A percentile compares a stretch with the other conserved stretches of the same genome.
These are phyloP conservation scores for Tephrocybe rancida DNA, from an alignment of 768 basidiomycete genomes.

Conservation along the genomic window DNA sequence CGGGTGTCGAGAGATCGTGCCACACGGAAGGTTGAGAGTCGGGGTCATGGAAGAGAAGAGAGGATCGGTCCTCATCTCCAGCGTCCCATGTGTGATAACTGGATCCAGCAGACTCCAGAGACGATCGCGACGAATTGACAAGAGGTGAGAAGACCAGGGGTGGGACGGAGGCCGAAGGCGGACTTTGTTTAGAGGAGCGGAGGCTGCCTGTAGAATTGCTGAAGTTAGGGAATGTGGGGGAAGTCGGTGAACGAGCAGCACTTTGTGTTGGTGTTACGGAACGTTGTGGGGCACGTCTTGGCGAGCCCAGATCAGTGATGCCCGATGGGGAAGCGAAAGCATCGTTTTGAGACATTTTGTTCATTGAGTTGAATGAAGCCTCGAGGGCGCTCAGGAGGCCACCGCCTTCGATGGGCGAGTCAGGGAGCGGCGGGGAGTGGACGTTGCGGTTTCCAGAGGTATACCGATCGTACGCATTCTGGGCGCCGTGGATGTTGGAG, in stretches of 20 bases:
- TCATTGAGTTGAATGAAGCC: conserved; percentile 24
- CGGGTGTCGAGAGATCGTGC: conserved; percentile 61
- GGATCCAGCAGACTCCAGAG: conserved; percentile 78
- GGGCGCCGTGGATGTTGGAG: conserved; percentile 31
- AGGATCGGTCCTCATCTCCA: conserved; percentile 52
- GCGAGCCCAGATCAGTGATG: conserved; percentile 51
- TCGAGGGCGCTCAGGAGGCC: conserved; percentile 32
- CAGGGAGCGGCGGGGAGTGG: conserved; percentile 59
- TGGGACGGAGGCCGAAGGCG: conserved; percentile 51
- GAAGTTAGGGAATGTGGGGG: conserved; percentile 49
- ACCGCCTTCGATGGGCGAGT: conserved; percentile 54
- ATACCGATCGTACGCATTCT: conserved; percentile 35
- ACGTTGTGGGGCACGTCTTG: conserved; percentile 40
- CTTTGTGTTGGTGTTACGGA: conserved; percentile 73
- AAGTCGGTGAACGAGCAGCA: conserved; percentile 53
- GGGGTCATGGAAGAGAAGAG: conserved; percentile 55
- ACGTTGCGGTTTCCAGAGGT: conserved; percentile 49
- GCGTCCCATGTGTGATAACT: conserved; percentile 85
- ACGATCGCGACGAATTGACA: conserved; percentile 76
- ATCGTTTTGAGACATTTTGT: conserved; percentile 33
- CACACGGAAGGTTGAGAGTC: conserved; percentile 56
- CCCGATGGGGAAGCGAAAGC: conserved; percentile 48
- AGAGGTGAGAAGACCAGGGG: conserved; percentile 71
- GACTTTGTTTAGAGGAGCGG: conserved; percentile 59
- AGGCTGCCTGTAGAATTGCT: conserved; percentile 40